These are phyloP conservation scores for Suillus decipiens DNA, from an alignment of 768 basidiomycete genomes.

Conservation along the genomic window DNA sequence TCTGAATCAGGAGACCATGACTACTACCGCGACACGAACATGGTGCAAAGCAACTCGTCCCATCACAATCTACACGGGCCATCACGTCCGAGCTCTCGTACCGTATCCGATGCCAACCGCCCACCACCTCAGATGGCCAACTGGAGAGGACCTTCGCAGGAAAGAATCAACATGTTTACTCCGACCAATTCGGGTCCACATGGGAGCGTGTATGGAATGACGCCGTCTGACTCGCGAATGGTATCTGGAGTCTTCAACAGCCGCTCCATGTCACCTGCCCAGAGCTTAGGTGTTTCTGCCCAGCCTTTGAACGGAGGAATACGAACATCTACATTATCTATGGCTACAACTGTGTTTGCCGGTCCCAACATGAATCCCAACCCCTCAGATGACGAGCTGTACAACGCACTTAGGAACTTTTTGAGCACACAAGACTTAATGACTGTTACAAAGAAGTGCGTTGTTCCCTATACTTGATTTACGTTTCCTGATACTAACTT, in stretches of 20 bases:
- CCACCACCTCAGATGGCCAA: slow-evolving; percentile 21
- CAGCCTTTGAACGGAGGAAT: slow-evolving; percentile 32
- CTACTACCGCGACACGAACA: slow-evolving; percentile 59
- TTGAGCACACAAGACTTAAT: slow-evolving; percentile 69
- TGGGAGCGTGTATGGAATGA: slow-evolving; percentile 43
- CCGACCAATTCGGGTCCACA: slow-evolving; percentile 38
- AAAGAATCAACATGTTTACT: slow-evolving; percentile 37
- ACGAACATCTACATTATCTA: slow-evolving; percentile 59
- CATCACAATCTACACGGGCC: slow-evolving; percentile 31
- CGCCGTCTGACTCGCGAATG: slow-evolving; percentile 43
- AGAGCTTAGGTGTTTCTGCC: slow-evolving; percentile 30
- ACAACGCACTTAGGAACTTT: slow-evolving; percentile 55
- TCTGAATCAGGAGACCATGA: slow-evolving; percentile 48
- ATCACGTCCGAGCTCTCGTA: slow-evolving; percentile 35
- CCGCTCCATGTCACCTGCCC: slow-evolving; percentile 34
- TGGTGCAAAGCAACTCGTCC: slow-evolving; percentile 37
- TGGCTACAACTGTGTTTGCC: slow-evolving; percentile 58
- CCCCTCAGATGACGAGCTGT: slow-evolving; percentile 62
- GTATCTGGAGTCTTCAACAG: slow-evolving; percentile 46
- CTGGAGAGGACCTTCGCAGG: slow-evolving; percentile 37
- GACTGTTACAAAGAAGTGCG: slow-evolving; percentile 72
- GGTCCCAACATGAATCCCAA: slow-evolving; percentile 53
- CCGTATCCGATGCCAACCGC: slow-evolving; percentile 32
- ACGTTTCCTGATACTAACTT: slow-evolving; percentile 10
- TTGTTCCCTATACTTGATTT: slow-evolving; percentile 11